Conservation (phyloP, 768 basidiomycete species). For the Piloderma croceum region DNA sequence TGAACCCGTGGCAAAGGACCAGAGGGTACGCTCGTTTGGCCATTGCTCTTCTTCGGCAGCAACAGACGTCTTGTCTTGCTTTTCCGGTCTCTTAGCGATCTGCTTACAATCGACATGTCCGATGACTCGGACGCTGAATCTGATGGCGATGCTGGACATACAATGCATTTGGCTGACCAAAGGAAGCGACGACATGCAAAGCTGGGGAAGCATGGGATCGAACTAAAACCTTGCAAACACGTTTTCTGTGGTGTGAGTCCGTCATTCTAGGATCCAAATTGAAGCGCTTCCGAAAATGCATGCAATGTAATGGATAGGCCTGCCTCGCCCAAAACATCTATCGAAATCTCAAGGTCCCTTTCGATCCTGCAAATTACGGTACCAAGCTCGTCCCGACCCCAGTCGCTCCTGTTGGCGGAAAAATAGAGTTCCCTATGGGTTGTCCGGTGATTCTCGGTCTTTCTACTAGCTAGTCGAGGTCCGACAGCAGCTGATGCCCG, state of each 20-base stretch:
- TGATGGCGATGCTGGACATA: slow-evolving; percentile 4
- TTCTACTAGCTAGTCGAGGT: no score
- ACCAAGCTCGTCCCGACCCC: slow-evolving; percentile 1
- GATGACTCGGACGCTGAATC: slow-evolving; percentile 14
- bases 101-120: slow-evolving; percentile 11
- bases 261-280: not conserved
- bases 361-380: slow-evolving; percentile 14
- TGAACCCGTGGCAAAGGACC: slow-evolving; percentile 17
- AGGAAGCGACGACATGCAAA: slow-evolving; percentile 2
- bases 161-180: not conserved
- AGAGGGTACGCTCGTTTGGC: slow-evolving; percentile 5
- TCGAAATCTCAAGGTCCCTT: slow-evolving; percentile 13
- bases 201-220: slow-evolving; percentile 11
- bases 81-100: slow-evolving; percentile 6
- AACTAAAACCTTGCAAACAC: slow-evolving; percentile 17
- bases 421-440: slow-evolving; percentile 14
- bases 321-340: slow-evolving; percentile 18
- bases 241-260: slow-evolving; percentile 16
- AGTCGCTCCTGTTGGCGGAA: slow-evolving; percentile 5
- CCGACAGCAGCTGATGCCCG: no score
- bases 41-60: no score
- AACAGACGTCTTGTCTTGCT: no score
- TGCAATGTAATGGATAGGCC: no score
- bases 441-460: slow-evolving; percentile 17
- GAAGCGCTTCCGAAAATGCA: no score